Base-by-base conservation (phyloP, 805 yeast species). In the Schizosaccharomyces octosporus region DNA sequence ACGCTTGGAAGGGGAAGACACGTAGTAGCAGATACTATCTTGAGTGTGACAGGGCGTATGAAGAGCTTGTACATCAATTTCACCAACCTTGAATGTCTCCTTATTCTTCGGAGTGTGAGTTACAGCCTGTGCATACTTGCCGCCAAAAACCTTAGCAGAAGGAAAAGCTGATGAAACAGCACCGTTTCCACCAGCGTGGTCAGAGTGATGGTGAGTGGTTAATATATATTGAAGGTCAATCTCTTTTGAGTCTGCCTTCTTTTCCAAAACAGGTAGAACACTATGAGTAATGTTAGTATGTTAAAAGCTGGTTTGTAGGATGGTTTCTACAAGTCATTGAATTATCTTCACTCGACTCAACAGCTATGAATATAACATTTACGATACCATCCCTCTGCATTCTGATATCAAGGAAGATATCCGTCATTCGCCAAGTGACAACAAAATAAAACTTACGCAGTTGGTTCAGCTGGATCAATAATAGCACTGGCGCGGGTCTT, bases 41-140 rank as follows among this genome's bases (percentile, higher is more conserved):
- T 85, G 93, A 0, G 99, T 93, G 71, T 93, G 99, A 69, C 99
- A 93, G 3, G 99, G 98, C 0, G 99, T 93, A 72, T 90, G 90
- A 48, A 90, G 75, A 0, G 96, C 94, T 1, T 83, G 81, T 60
- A 89, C 79, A 19, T 79, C 76, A 60, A 90, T 69, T 64, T 77
- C 73, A 3, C 96, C 95, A 63, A 88, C 72, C 63, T 77, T 75
- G 63, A 85, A 74, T 21, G 74, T 72, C 64, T 81, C 85, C 15
- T 76, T 73, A 69, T 87, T 82, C 0, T 75, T 71, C 1, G 95
- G 95, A 2, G 88, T 81, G 62, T 77, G 74, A 0, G 84, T 76
- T 21, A 90, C 94, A 31, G 75, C 71, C 0, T 89, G 87, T 0
- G 87, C 83, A 67, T 86, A 88, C 61, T 76, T 78, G 15, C 99